These are phyloP conservation scores for Diaporthe australafricana DNA, from an alignment of 2,329 filamentous ascomycete genomes.

Conservation along the genomic window DNA sequence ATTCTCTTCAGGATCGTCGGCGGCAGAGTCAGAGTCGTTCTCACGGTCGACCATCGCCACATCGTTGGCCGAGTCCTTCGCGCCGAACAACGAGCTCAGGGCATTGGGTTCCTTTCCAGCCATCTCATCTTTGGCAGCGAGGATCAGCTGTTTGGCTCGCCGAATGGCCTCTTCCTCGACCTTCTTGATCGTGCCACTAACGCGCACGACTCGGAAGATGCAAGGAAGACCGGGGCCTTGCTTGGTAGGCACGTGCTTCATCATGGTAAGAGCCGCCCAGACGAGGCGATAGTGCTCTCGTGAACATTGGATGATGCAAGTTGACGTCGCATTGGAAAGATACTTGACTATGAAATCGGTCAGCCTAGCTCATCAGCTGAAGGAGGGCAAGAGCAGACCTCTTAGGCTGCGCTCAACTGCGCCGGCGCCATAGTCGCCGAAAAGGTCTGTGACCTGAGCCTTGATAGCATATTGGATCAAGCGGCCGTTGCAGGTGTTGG, in stretches of 20 bases:
- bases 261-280: conserved; percentile 89
- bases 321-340: conserved; percentile 90
- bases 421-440: conserved; percentile 90
- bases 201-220: conserved; percentile 85
- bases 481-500: conserved; percentile 75
- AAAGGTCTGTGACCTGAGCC: conserved; percentile 76
- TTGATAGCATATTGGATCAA: conserved; percentile 77
- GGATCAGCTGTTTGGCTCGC: conserved; percentile 77
- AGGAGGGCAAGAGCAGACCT: conserved; percentile 59
- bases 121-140: conserved; percentile 69
- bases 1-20: conserved; percentile 59
- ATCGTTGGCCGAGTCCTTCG: conserved; percentile 46
- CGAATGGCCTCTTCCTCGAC: conserved; percentile 90
- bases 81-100: conserved; percentile 46
- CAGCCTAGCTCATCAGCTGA: conserved; percentile 36
- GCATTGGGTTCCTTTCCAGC: conserved; percentile 49
- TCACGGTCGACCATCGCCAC: conserved; percentile 56
- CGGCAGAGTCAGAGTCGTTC: conserved; percentile 58
- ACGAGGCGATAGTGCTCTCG: conserved; percentile 87
- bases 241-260: conserved; percentile 74
- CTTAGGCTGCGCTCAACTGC: conserved; percentile 76
- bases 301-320: conserved; percentile 87
- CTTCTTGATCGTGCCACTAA: conserved; percentile 94
- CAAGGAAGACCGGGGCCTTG: conserved; percentile 68
- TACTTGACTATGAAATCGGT: conserved; percentile 79